These are phyloP conservation scores for Acidiella bohemica DNA, from an alignment of 495 filamentous ascomycete genomes.

Conservation along the genomic window DNA sequence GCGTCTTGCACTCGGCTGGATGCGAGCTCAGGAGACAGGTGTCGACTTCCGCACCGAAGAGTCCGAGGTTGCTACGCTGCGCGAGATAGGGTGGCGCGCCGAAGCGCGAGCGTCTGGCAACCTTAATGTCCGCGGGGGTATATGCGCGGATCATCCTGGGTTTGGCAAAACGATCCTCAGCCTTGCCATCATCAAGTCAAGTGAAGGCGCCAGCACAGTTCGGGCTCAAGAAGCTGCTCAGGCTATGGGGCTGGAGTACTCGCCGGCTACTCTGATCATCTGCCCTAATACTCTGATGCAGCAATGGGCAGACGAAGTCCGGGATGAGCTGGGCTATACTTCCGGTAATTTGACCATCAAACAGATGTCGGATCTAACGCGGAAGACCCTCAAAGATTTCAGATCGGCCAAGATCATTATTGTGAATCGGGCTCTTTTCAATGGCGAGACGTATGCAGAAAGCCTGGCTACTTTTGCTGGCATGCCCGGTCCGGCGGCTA, in stretches of 20 bases:
- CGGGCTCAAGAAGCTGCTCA: background rate
- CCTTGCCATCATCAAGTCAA: slow-evolving; percentile 48
- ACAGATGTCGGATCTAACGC: slow-evolving; percentile 23
- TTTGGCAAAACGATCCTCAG: slow-evolving; percentile 74
- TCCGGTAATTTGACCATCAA: slow-evolving; percentile 32
- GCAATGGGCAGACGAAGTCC: slow-evolving; percentile 55
- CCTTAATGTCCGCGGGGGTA: slow-evolving; percentile 46
- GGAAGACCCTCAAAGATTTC: slow-evolving; percentile 31
- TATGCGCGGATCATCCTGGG: slow-evolving; percentile 64
- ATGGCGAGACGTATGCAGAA: slow-evolving; percentile 34
- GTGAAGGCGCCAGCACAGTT: slow-evolving; percentile 24
- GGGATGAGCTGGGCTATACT: slow-evolving; percentile 39
- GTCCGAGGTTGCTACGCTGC: slow-evolving; percentile 50
- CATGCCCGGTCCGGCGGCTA: slow-evolving; percentile 30
- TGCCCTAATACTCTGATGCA: slow-evolving; percentile 46
- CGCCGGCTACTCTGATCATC: slow-evolving; percentile 52
- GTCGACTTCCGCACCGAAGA: slow-evolving; percentile 48
- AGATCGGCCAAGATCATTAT: slow-evolving; percentile 44
- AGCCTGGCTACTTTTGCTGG: slow-evolving; percentile 40
- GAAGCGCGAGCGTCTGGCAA: slow-evolving; percentile 40
- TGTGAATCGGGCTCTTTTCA: slow-evolving; percentile 37
- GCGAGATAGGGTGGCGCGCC: slow-evolving; percentile 46
- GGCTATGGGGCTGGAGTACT: slow-evolving; percentile 1
- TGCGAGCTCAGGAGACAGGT: slow-evolving; percentile 45
- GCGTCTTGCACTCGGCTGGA: slow-evolving; percentile 50